Base-by-base conservation (phyloP, 2,329 filamentous ascomycete species). In the Ustilaginoidea virens region DNA sequence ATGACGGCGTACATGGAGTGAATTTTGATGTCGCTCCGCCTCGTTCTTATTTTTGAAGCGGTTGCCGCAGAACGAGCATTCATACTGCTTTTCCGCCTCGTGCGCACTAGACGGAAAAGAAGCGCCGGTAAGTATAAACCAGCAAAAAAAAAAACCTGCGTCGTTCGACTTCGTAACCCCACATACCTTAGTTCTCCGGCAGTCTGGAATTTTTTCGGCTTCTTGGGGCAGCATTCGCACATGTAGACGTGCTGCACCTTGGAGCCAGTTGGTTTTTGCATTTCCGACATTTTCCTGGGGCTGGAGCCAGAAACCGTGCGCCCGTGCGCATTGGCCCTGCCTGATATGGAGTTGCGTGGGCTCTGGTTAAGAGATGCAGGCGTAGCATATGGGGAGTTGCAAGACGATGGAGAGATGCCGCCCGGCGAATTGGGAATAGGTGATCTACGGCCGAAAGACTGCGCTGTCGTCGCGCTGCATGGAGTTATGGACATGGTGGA, bases 1-100 rank as follows among this genome's bases (percentile, higher is more conserved):
- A 56, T 96, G 85, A 15, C 80, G 76, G 19, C 87, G 74, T 7
- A 96, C 68, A 52, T 96, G 87, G 8, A 96, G 69, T 10, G 86
- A 93, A 46, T 94, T 96, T 47, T 93, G 86, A 49, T 96, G 87
- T 18, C 90, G 74, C 53, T 96, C 87, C 3, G 86, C 86, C 57
- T 96, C 90, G 45, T 96, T 96, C 58, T 96, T 96, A 59, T 96
- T 96, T 57, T 96, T 96, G 63, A 96, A 96, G 8, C 87, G 75
- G 49, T 94, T 94, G 23, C 80, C 80, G 52, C 87, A 96, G 50
- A 82, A 96, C 17, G 74, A 69, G 53, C 87, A 96, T 37, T 81
- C 81, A 52, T 94, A 96, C 54, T 96, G 87, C 54, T 96, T 96
- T 54, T 96, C 90, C 47, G 82, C 75, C 53, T 90, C 82, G 51